phyloP scores from a whole-genome alignment of 306 rosid species.

The Alnus glutinosa region DNA sequence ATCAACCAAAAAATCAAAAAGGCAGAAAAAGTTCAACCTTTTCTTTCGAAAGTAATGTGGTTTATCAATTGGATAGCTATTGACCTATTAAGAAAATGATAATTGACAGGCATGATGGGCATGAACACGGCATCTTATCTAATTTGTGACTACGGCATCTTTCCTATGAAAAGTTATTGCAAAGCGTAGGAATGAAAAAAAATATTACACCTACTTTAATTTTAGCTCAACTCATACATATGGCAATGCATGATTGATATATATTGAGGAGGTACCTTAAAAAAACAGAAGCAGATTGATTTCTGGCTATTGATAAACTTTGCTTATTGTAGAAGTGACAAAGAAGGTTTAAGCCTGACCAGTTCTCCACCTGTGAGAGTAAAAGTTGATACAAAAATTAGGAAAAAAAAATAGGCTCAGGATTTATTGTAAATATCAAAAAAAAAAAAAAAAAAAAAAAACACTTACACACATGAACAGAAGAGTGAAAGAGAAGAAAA shows the following conservation, averaged over 20 bases:
- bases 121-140: not conserved
- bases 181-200: not conserved
- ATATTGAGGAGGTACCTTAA: conserved; percentile 55
- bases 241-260: conserved; percentile 20
- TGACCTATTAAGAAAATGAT: not conserved
- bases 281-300: conserved; percentile 63
- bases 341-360: conserved; percentile 66
- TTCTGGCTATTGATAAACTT: conserved; percentile 59
- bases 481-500: not conserved
- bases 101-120: not conserved
- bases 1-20: not conserved
- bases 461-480: not conserved
- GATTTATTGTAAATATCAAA: not conserved
- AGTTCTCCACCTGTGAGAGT: conserved; percentile 76
- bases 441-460: not conserved
- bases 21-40: not conserved
- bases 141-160: not conserved
- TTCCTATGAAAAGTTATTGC: not conserved
- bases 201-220: not conserved
- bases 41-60: not conserved
- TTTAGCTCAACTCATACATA: not conserved
- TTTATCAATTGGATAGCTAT: not conserved
- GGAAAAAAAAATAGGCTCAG: not conserved
- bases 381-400: conserved; percentile 9
- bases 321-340: conserved; percentile 61